Base-by-base conservation (phyloP, 768 basidiomycete genomes). In the Xanthoconium stramineum region DNA sequence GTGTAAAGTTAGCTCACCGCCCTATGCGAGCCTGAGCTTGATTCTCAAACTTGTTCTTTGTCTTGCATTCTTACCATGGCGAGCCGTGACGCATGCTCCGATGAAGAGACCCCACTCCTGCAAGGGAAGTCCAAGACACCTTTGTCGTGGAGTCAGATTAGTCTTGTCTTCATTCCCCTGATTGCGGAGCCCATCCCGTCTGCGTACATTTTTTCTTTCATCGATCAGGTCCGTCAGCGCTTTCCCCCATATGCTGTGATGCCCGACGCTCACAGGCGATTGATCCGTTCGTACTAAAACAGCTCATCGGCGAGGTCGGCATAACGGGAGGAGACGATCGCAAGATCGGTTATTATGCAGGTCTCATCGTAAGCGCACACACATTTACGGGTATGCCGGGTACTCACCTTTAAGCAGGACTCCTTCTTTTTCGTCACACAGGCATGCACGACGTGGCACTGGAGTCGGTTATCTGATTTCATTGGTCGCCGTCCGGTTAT, bases 271-370 rank as follows among this genome's bases (percentile, higher is more conserved):
- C 2, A 32, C 8, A 24, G 10, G 10, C 11, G 29, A 13, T 20
- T 9, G 4, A 3, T 43, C 7, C 35, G 19, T 36, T 24, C 29
- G 13, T 5, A 13, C 14, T 7, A 32, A 42, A 28, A 42, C 52
- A 87, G 85, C 76, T 87, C 24, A 77, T 88, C 35, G 74, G 79
- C 29, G 85, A 84, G 59, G 73, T 86, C n/a, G 83, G 79, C 38
- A 74, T 88, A 30, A 85, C 83, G 6, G 81, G 80, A 20, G 85
- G 85, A 20, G 83, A 88, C 20, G 50, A 52, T 43, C 74, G 76
- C 50, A 83, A 83, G 71, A 81, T 85, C 5, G 86, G 86, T 30
- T 87, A 87, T 61, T 88, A 87, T 64, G 84, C 83, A 28, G 85
- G 84, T 35, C 61, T 87, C 30, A 67, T 71, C 46, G 83, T 86